These are phyloP conservation scores for Calonectria ilicicola DNA, from an alignment of 2,329 filamentous ascomycete genomes.

Conservation along the genomic window DNA sequence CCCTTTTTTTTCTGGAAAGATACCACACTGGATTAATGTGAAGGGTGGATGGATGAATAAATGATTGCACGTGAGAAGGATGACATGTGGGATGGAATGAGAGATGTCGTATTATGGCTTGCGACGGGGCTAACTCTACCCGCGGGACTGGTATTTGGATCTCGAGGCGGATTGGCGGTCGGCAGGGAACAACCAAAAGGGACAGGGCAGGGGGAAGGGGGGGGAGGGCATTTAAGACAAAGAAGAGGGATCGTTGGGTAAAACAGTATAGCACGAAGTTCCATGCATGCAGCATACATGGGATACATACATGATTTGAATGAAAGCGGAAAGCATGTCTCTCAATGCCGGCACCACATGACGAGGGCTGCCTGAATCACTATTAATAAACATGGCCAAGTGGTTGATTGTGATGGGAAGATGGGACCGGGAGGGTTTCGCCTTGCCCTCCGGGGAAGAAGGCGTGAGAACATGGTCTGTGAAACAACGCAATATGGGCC, in stretches of 20 bases:
- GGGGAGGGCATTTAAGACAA: constrained; percentile 6
- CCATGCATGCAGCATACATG: constrained; percentile 1
- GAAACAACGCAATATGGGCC: constrained; percentile 20
- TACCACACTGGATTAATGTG: constrained; percentile 32
- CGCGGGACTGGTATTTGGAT: constrained; percentile 19
- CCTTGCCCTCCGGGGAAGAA: constrained; percentile 5
- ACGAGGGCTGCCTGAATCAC: neutral
- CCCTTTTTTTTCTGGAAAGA: constrained; percentile 23
- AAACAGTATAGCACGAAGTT: constrained; percentile 10
- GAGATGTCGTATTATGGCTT: constrained; percentile 3
- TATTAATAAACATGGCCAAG: constrained; percentile 20
- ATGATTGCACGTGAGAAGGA: constrained; percentile 1
- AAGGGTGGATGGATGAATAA: neutral
- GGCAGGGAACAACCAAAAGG: constrained; percentile 4
- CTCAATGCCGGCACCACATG: neutral
- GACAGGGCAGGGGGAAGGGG: neutral
- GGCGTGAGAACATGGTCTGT: neutral
- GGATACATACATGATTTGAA: neutral
- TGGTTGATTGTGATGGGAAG: constrained; percentile 13
- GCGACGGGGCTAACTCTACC: constrained; percentile 12
- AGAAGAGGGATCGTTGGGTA: neutral
- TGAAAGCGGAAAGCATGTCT: constrained; percentile 20
- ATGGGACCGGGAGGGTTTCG: constrained; percentile 2
- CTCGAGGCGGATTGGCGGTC: constrained; percentile 3
- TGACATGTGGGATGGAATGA: constrained; percentile 11